Evolutionary conservation across 2,329 filamentous ascomycete genomes (phyloP).

Genomic region (Emmonsiellopsis sp.): DNA sequence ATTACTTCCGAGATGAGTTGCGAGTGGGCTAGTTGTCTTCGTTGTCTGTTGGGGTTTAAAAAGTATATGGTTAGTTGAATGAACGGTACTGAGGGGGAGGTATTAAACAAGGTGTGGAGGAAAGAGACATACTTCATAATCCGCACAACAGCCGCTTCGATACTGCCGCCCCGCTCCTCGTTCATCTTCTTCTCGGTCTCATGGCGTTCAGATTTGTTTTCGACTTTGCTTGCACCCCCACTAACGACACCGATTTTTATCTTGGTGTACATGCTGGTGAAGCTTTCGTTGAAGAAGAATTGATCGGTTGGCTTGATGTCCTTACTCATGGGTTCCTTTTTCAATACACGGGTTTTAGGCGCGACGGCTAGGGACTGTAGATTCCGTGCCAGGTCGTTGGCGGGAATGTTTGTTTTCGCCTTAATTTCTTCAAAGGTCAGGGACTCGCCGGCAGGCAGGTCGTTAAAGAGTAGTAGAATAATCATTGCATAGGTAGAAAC

Average conservation of each 20-base stretch:
- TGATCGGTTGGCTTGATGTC: conserved; percentile 65
- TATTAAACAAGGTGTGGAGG: neutral
- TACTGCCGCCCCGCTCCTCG: conserved; percentile 40
- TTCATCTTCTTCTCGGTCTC: conserved; percentile 43
- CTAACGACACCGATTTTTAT: conserved; percentile 84
- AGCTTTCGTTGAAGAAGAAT: conserved; percentile 75
- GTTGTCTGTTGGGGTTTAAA: conserved; percentile 29
- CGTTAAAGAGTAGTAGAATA: conserved; percentile 82
- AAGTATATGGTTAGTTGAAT: neutral
- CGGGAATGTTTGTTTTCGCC: conserved; percentile 68
- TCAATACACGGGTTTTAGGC: conserved; percentile 70
- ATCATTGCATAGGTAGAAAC: conserved; percentile 91
- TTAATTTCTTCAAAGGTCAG: conserved; percentile 70
- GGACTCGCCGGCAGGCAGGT: conserved; percentile 46
- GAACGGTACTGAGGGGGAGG: neutral
- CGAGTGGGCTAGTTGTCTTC: conserved; percentile 39
- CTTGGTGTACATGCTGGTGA: conserved; percentile 72
- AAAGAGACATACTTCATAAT: conserved; percentile 42
- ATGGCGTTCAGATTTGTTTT: conserved; percentile 55
- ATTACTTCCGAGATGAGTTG: conserved; percentile 44
- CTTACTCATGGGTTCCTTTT: conserved; percentile 73
- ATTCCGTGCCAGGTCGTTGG: conserved; percentile 63
- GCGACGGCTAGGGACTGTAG: conserved; percentile 74
- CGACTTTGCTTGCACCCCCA: conserved; percentile 69
- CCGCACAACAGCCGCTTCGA: conserved; percentile 45